These are phyloP conservation scores for Aspergillus ochraceus DNA, from an alignment of 2,329 filamentous ascomycete species.

Conservation along the genomic window DNA sequence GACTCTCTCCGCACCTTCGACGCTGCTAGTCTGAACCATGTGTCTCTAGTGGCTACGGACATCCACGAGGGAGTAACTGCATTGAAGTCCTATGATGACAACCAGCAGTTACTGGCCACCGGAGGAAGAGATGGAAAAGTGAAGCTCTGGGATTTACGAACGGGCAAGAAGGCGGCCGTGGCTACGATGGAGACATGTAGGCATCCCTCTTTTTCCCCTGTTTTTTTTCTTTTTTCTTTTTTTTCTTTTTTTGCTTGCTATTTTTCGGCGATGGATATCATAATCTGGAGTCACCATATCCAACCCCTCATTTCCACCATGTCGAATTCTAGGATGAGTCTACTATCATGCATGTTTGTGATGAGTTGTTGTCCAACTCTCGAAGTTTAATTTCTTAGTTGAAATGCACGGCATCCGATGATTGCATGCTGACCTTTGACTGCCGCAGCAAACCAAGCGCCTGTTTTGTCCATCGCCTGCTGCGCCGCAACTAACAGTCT, in stretches of 20 bases:
- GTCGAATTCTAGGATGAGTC: background rate
- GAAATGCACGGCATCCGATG: conserved; percentile 1
- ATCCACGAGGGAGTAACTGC: conserved; percentile 42
- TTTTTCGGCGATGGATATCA: background rate
- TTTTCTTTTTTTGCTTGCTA: background rate
- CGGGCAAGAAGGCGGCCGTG: conserved; percentile 28
- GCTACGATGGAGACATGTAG: conserved; percentile 39
- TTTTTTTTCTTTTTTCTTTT: background rate
- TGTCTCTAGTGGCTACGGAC: conserved; percentile 28
- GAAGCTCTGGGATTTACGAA: conserved; percentile 43
- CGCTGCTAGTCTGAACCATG: conserved; percentile 32
- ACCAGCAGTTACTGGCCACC: conserved; percentile 33
- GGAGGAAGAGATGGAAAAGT: conserved; percentile 43
- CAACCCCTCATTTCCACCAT: background rate
- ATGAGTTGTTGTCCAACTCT: background rate
- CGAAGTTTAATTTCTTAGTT: conserved; percentile 1
- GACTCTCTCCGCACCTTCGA: conserved; percentile 46
- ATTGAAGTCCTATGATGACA: conserved; percentile 30
- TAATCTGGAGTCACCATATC: background rate
- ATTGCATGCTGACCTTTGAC: conserved; percentile 17
- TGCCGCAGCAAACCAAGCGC: conserved; percentile 46
- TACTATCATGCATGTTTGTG: conserved; percentile 1
- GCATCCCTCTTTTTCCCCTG: conserved; percentile 12
- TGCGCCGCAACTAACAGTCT: conserved; percentile 48
- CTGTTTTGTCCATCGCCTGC: conserved; percentile 56